Percentiles rank a stretch among this genome's conserved stretches.
Evolutionary conservation across 2,329 filamentous ascomycete genomes (phyloP).

Genomic region (Alternaria sp.): DNA sequence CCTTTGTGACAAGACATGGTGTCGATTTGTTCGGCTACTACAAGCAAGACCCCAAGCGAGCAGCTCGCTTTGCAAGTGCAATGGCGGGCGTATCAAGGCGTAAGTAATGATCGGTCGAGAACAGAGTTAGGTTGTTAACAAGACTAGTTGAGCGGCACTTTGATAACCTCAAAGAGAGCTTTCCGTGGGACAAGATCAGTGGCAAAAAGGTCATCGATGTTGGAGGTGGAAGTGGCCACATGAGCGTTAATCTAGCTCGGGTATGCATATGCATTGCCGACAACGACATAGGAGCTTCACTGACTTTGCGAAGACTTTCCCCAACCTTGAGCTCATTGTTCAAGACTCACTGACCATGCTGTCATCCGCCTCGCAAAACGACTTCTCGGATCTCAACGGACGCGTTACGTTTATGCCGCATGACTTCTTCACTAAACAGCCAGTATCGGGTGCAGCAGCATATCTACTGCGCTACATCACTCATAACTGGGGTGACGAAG

Average conservation of each 20-base stretch:
- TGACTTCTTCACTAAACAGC: constrained; percentile 35
- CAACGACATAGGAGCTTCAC: neutral
- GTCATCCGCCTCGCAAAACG: constrained; percentile 17
- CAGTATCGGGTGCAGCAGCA: constrained; percentile 36
- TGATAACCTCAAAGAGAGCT: constrained; percentile 34
- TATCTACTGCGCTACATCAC: constrained; percentile 55
- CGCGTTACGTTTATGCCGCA: constrained; percentile 35
- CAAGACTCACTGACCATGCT: constrained; percentile 31
- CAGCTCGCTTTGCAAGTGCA: constrained; percentile 41
- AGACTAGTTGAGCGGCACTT: constrained; percentile 36
- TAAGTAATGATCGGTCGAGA: neutral
- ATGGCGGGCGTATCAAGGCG: constrained; percentile 39
- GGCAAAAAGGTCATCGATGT: constrained; percentile 43
- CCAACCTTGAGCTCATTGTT: constrained; percentile 28
- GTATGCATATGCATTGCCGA: constrained; percentile 23
- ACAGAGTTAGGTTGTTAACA: neutral
- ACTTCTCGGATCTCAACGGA: constrained; percentile 23
- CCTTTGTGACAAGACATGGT: constrained; percentile 37
- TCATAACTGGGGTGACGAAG: constrained; percentile 54
- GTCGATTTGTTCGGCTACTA: constrained; percentile 40
- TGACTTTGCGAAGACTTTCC: constrained; percentile 19
- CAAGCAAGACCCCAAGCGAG: constrained; percentile 33
- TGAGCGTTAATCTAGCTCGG: constrained; percentile 28
- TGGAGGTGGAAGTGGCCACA: constrained; percentile 41
- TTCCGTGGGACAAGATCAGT: constrained; percentile 36